Evolutionary conservation across 768 basidiomycete genomes (phyloP).

Genomic region (Candolleomyces aberdarensis): DNA sequence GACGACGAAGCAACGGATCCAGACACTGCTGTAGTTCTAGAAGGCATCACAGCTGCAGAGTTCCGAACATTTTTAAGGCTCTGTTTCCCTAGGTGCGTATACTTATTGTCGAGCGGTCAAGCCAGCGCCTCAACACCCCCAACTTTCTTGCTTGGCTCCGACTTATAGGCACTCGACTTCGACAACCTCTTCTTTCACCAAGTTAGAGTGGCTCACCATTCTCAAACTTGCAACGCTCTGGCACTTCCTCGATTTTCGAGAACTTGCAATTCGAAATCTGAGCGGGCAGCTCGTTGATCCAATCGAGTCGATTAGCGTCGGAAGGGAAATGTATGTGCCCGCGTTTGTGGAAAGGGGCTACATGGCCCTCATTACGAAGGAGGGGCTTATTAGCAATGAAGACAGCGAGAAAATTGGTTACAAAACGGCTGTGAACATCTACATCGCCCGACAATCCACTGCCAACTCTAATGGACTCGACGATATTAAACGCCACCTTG

Average conservation of each 20-base stretch:
- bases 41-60: no score
- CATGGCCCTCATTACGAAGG: background rate
- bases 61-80: no score
- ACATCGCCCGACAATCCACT: background rate
- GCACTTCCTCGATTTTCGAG: constrained; percentile 7
- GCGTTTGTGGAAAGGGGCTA: constrained; percentile 5
- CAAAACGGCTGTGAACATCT: constrained; percentile 5
- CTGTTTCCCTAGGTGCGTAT: no score
- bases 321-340: constrained; percentile 49
- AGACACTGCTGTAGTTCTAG: no score
- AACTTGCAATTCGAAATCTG: constrained; percentile 5
- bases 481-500: no score
- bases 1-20: no score
- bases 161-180: background rate
- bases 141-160: no score
- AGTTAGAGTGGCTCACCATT: constrained; percentile 6
- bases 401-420: constrained; percentile 12
- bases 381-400: constrained; percentile 3
- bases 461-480: background rate
- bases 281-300: background rate
- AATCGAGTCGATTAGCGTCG: constrained; percentile 39
- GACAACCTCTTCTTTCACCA: background rate
- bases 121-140: no score
- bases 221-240: constrained; percentile 2
- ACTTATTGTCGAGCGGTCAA: no score